Evolutionary conservation across 345 rosid genomes (phyloP), one percentile per base, ranked within the genome.

Genomic region (Viola odorata): DNA sequence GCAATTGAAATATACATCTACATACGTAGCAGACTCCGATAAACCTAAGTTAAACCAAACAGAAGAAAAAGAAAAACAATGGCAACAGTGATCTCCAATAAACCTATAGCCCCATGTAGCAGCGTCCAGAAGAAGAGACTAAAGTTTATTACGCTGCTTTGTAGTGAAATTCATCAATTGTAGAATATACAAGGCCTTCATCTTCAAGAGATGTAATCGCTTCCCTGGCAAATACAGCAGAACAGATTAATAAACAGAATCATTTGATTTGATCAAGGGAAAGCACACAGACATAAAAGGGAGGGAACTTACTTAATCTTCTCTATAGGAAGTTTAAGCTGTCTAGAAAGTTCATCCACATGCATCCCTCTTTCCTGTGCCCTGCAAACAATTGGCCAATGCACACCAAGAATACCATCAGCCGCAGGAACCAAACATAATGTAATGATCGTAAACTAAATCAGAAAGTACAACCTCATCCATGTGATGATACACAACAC

Each of bases 151-250:
- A 84, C 38, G 88, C 77, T 41, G 84, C 85, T 79, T 94, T 86
- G 80, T 80, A 94, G 78, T 90, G 99, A 69, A 78, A 86, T 61
- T 94, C 96, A n/a, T 94, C 99, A 12, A 94, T 82, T 53, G 97
- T 90, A 9, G 99, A 94, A 76, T 94, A 94, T 52, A 94, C 80
- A 47, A 90, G 71, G 39, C 99, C 97, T 73, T 94, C 99, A 52
- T 77, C 88, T 77, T 94, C 99, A 45, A 90, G 84, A 50, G 85
- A 75, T 45, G 84, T 80, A 59, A 88, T 78, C 9, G 90, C 80
- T 65, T 80, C 84, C 82, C 97, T 90, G 81, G 4, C 23, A 53
- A 36, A 58, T 9, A 58, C 52, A 41, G 55, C 37, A 14, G 2
- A 16, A 11, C 1, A 9, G 16, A 55, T 51, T 12, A 5, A 39